Base-by-base conservation (phyloP, 768 basidiomycete species). In the Phallus indusiatus region DNA sequence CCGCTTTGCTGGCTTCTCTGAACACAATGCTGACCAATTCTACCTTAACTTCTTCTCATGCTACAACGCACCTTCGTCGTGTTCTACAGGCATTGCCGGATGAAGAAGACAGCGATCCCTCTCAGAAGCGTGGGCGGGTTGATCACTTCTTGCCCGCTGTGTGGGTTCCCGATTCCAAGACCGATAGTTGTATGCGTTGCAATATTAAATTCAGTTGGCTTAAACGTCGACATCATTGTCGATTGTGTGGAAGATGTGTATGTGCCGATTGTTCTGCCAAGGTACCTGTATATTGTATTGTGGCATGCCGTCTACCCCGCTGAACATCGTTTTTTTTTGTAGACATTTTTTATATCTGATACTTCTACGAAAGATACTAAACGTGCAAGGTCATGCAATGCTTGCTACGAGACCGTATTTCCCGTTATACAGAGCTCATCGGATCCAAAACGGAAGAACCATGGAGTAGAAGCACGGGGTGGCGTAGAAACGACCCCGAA, bases 121-220 rank as follows among this genome's bases (percentile, higher is more conserved):
- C 65, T 46, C 70, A 77, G 63, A 72, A 76, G 64, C 37, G 49
- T 35, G 75, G 76, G 10, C 79, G 74, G 66, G 85, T 88, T 56
- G 88, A 88, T 49, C 83, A 88, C 69, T 95, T 92, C 75, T 82
- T 92, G 1, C 93, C 94, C 5, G 88, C 94, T 0, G 81, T 95
- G 22, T 96, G 94, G 94, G 85, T 94, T 33, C 91, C 94, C 0
- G 91, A 96, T 67, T 80, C 82, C 60, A 88, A 81, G 69, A 85
- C 89, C n/a, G 80, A 81, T 56, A 76, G 78, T 20, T 96, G 94
- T 68, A 93, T 92, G 91, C 77, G 88, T 10, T 96, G 94, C 66
- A 82, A 82, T 5, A 73, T 80, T 47, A 67, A 78, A 49, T 94
- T 94, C 70, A 85, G 87, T 7, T 88, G 88, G 83, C 71, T 85